These are phyloP conservation scores for Ustilago loliicola DNA, from an alignment of 1,284 basidiomycete genomes.

Conservation along the genomic window DNA sequence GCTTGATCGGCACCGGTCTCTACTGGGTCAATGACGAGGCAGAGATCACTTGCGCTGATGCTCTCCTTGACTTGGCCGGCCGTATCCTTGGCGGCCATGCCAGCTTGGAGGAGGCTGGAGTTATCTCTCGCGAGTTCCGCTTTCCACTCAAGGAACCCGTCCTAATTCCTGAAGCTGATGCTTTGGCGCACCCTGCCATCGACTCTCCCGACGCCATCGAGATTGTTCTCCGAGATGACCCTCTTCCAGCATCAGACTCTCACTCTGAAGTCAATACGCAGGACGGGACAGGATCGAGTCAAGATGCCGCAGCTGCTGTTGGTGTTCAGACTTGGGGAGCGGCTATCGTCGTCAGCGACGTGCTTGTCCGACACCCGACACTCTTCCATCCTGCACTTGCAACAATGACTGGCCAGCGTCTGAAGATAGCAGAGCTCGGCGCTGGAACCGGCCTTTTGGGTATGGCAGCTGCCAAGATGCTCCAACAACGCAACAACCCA, in stretches of 20 bases:
- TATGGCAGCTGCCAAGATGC: conserved; percentile 41
- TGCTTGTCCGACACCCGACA: conserved; percentile 31
- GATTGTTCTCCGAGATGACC: conserved; percentile 39
- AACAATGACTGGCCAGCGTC: neutral
- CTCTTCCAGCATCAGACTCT: conserved; percentile 42
- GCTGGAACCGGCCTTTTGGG: conserved; percentile 53
- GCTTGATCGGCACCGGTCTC: conserved; percentile 46
- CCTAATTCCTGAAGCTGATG: conserved; percentile 17
- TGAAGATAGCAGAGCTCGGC: conserved; percentile 44
- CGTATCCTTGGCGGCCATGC: conserved; percentile 46
- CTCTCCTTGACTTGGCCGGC: conserved; percentile 47
- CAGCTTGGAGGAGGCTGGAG: conserved; percentile 44
- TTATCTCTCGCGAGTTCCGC: conserved; percentile 40
- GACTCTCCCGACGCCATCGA: conserved; percentile 8
- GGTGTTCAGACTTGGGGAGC: conserved; percentile 56
- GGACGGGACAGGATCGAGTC: conserved; percentile 13
- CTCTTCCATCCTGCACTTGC: conserved; percentile 32
- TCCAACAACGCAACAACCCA: conserved; percentile 12
- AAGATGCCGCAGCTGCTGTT: conserved; percentile 51
- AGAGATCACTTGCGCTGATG: conserved; percentile 14
- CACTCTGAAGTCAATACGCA: conserved; percentile 22
- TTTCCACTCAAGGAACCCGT: conserved; percentile 38
- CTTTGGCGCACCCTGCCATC: neutral
- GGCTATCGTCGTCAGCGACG: conserved; percentile 44
- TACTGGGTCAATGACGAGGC: conserved; percentile 39